Evolutionary conservation across 2,329 filamentous ascomycete genomes (phyloP).

Genomic region (Elsinoe ampelina): DNA sequence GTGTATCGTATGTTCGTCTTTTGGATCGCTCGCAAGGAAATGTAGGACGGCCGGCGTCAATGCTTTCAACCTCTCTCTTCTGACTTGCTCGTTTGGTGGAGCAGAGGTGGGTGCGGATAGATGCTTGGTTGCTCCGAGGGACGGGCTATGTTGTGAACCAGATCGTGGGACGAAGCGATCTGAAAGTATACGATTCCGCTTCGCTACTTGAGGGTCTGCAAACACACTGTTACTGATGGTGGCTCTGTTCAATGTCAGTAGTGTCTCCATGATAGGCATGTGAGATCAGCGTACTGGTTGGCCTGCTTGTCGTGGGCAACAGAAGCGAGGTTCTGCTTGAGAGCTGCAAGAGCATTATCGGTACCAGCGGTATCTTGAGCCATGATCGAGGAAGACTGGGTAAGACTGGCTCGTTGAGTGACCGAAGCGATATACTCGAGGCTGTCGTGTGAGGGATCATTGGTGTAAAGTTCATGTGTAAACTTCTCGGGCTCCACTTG

Average conservation of each 20-base stretch:
- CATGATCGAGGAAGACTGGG: conserved; percentile 38
- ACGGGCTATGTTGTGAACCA: conserved; percentile 31
- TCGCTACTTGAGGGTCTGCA: conserved; percentile 23
- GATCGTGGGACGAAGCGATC: conserved; percentile 18
- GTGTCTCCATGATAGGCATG: conserved; percentile 29
- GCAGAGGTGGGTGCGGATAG: conserved; percentile 32
- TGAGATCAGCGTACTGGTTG: conserved; percentile 39
- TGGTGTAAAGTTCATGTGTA: conserved; percentile 49
- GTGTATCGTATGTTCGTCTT: conserved; percentile 39
- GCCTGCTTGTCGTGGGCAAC: conserved; percentile 53
- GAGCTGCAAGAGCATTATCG: conserved; percentile 50
- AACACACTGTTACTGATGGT: conserved; percentile 28
- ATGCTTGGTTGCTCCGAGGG: conserved; percentile 30
- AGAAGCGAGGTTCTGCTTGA: conserved; percentile 51
- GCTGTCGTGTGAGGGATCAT: conserved; percentile 31
- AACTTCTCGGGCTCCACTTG: conserved; percentile 44
- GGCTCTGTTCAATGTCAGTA: conserved; percentile 27
- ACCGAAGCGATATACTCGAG: conserved; percentile 49
- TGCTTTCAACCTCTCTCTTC: conserved; percentile 29
- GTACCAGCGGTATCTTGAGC: conserved; percentile 46
- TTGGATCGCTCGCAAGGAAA: conserved; percentile 46
- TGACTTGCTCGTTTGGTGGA: conserved; percentile 25
- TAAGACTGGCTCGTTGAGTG: conserved; percentile 42
- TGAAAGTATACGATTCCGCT: conserved; percentile 19
- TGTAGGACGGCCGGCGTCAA: conserved; percentile 39